Conservation (phyloP, 805 yeast species). For the Citeromyces matritensis region DNA sequence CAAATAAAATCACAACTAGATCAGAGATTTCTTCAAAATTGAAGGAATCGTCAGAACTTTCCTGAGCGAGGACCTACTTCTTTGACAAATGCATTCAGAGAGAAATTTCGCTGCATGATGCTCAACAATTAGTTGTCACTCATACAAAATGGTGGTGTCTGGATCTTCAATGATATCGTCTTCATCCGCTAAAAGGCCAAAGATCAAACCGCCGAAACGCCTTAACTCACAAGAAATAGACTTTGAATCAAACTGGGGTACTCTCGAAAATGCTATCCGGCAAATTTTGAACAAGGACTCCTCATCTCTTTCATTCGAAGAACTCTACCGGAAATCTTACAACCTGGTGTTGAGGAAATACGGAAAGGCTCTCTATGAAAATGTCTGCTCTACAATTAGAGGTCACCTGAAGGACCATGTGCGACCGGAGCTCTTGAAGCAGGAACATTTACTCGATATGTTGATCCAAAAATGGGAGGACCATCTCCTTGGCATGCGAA, state of each 20-base stretch:
- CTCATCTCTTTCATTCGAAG: conserved; percentile 65
- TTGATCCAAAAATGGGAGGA: conserved; percentile 45
- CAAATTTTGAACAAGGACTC: conserved; percentile 66
- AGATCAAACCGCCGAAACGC: no score
- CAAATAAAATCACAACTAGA: no score
- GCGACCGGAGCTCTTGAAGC: conserved; percentile 6
- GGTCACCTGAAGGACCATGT: conserved; percentile 23
- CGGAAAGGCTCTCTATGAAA: conserved; percentile 51
- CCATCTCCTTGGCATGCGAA: conserved; percentile 56
- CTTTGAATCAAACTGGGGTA: conserved; percentile 53
- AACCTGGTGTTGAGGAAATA: conserved; percentile 55
- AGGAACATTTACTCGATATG: conserved; percentile 7
- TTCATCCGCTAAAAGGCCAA: no score
- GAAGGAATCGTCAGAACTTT: conserved; percentile 9
- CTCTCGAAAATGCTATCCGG: conserved; percentile 48
- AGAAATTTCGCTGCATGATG: no score
- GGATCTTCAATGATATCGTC: no score
- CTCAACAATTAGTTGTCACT: no score
- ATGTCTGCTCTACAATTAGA: conserved; percentile 33
- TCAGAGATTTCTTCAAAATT: no score
- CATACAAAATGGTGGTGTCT: no score
- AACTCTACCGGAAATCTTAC: conserved; percentile 67
- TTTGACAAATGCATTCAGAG: no score
- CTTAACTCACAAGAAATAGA: conserved; percentile 27
- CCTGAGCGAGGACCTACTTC: no score